Percentiles rank a stretch among this genome's conserved stretches.
These are phyloP conservation scores for Usnea hakonensis DNA, from an alignment of 495 filamentous ascomycete genomes.

Conservation along the genomic window DNA sequence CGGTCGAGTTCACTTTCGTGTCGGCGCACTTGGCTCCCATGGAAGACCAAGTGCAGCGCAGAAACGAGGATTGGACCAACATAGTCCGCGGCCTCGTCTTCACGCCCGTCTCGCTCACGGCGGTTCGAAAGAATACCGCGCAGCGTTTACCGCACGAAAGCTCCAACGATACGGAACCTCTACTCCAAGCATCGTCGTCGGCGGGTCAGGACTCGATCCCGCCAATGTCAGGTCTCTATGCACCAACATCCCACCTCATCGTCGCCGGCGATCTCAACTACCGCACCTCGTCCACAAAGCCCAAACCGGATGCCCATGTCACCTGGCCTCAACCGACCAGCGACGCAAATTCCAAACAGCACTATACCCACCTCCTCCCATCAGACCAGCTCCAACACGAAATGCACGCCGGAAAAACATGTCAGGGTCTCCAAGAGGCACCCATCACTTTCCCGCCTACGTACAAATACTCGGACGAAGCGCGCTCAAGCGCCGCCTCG, in stretches of 20 bases:
- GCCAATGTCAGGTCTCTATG: conserved; percentile 52
- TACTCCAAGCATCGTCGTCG: conserved; percentile 31
- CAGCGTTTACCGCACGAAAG: conserved; percentile 17
- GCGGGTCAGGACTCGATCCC: conserved; percentile 15
- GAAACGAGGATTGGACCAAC: conserved; percentile 79
- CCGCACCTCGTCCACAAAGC: conserved; percentile 59
- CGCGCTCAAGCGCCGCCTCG: conserved; percentile 32
- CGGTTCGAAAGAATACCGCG: neutral
- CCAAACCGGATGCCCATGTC: conserved; percentile 41
- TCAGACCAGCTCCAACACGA: conserved; percentile 74
- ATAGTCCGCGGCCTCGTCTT: conserved; percentile 79
- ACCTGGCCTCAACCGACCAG: conserved; percentile 55
- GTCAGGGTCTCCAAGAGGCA: conserved; percentile 71
- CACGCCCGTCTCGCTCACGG: conserved; percentile 15
- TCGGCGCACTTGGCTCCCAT: conserved; percentile 84
- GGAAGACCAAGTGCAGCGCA: conserved; percentile 59
- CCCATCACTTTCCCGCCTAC: conserved; percentile 78
- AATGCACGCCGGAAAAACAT: conserved; percentile 50
- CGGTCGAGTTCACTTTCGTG: conserved; percentile 68
- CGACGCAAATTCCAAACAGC: conserved; percentile 37
- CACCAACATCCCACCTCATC: conserved; percentile 68
- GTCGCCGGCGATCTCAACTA: conserved; percentile 93
- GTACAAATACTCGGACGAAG: conserved; percentile 65
- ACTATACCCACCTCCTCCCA: conserved; percentile 56
- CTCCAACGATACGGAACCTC: conserved; percentile 36